A percentile compares a stretch with the other conserved stretches of the same genome.
These are phyloP conservation scores for Kurtzmaniella quercitrusa DNA, from an alignment of 1,139 yeast species.

Conservation along the genomic window DNA sequence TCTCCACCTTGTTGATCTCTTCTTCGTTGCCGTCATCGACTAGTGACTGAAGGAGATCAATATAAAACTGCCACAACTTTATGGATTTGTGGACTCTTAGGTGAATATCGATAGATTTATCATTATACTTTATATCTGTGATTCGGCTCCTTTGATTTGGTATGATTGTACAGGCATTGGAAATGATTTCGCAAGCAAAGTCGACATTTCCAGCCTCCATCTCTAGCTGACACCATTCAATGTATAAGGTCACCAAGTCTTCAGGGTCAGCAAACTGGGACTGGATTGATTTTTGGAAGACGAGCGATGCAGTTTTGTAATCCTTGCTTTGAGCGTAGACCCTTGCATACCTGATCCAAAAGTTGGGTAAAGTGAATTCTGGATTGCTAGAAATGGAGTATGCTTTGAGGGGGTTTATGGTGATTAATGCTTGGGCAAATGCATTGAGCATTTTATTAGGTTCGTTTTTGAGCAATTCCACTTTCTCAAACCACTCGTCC, in stretches of 20 bases:
- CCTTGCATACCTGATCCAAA: slow-evolving; percentile 72
- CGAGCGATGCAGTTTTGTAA: slow-evolving; percentile 55
- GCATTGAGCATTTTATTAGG: slow-evolving; percentile 46
- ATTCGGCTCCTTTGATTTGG: slow-evolving; percentile 9
- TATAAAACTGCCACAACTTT: slow-evolving; percentile 68
- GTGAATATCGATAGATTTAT: slow-evolving; percentile 50
- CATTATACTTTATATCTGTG: slow-evolving; percentile 29
- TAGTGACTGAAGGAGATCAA: slow-evolving; percentile 68
- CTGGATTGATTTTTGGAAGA: slow-evolving; percentile 61
- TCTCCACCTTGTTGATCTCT: slow-evolving; percentile 19
- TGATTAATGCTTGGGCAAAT: slow-evolving; percentile 63
- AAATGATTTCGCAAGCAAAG: slow-evolving; percentile 51
- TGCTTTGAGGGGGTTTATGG: slow-evolving; percentile 60
- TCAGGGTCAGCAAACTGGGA: slow-evolving; percentile 63
- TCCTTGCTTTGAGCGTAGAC: slow-evolving; percentile 57
- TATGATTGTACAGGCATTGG: slow-evolving; percentile 27
- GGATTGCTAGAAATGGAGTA: slow-evolving; percentile 17
- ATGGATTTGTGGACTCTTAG: slow-evolving; percentile 55
- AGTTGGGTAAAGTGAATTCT: slow-evolving; percentile 37
- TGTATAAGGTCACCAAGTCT: slow-evolving; percentile 67
- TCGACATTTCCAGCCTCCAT: slow-evolving; percentile 47
- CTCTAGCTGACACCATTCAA: slow-evolving; percentile 70
- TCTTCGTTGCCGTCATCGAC: slow-evolving; percentile 29
- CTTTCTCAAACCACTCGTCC: slow-evolving; percentile 64
- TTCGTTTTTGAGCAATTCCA: slow-evolving; percentile 36